A percentile compares a stretch with the other conserved stretches of the same genome.
Evolutionary conservation across 2,329 filamentous ascomycete species (phyloP).

Genomic region (Keithomyces neogunnii): DNA sequence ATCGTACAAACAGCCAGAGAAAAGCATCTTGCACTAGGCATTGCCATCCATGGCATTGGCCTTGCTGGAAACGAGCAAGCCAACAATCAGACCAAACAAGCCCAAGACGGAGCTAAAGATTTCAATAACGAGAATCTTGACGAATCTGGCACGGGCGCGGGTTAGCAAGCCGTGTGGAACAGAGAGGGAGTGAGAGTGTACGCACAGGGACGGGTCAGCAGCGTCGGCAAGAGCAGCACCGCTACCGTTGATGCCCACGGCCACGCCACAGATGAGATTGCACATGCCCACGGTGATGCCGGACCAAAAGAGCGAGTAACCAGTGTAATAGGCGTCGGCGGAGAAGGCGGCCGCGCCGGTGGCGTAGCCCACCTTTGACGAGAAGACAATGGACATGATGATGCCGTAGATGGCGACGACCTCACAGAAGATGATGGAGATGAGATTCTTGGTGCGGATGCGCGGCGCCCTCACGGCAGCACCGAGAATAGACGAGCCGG

Average conservation of each 20-base stretch:
- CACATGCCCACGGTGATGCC: constrained; percentile 90
- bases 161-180: constrained; percentile 9
- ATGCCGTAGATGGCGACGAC: constrained; percentile 99
- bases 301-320: constrained; percentile 91
- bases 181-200: constrained; percentile 12
- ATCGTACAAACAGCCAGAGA: not conserved
- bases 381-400: constrained; percentile 99
- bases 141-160: constrained; percentile 56
- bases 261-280: constrained; percentile 91
- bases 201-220: constrained; percentile 80
- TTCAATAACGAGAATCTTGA: constrained; percentile 97
- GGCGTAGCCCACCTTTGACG: constrained; percentile 54
- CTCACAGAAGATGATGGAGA: constrained; percentile 99
- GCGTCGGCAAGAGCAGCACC: constrained; percentile 94
- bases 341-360: constrained; percentile 58
- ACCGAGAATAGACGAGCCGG: constrained; percentile 91
- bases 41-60: constrained; percentile 34
- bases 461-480: constrained; percentile 92
- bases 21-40: not conserved
- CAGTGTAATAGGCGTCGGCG: constrained; percentile 80
- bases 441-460: constrained; percentile 98
- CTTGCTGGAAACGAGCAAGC: constrained; percentile 78
- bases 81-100: constrained; percentile 92
- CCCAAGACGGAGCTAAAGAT: constrained; percentile 98
- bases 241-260: constrained; percentile 95